Evolutionary conservation across 2,329 filamentous ascomycete genomes (phyloP).

Genomic region (Colletotrichum graminicola): DNA sequence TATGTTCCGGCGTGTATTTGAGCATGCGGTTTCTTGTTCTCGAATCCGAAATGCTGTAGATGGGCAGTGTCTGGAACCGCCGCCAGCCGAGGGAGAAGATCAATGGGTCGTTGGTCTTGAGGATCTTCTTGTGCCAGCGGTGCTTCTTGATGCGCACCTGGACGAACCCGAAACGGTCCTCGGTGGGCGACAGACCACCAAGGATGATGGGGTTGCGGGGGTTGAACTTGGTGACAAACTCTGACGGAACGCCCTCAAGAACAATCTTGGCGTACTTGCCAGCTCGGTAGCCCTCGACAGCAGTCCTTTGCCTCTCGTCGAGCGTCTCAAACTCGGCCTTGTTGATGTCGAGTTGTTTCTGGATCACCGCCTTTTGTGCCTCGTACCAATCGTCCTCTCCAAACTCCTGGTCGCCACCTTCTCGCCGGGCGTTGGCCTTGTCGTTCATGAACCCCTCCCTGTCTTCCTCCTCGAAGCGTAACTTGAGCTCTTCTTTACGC

Average conservation of each 20-base stretch:
- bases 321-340: constrained; percentile 90
- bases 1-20: constrained; percentile 99
- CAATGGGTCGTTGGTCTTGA: constrained; percentile 97
- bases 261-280: constrained; percentile 95
- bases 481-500: constrained; percentile 92
- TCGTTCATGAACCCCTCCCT: constrained; percentile 95
- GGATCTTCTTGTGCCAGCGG: constrained; percentile 98
- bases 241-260: constrained; percentile 87
- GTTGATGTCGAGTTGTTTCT: constrained; percentile 98
- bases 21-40: constrained; percentile 96
- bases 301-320: constrained; percentile 83
- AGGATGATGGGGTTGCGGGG: constrained; percentile 86
- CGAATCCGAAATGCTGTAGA: constrained; percentile 96
- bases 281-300: constrained; percentile 90
- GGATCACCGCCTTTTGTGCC: constrained; percentile 90
- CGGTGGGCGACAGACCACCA: constrained; percentile 91
- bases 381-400: constrained; percentile 99
- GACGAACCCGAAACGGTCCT: constrained; percentile 95
- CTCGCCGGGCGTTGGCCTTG: constrained; percentile 80
- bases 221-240: constrained; percentile 88
- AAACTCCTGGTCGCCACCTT: constrained; percentile 82
- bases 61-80: constrained; percentile 90
- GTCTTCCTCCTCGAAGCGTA: constrained; percentile 97
- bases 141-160: constrained; percentile 98
- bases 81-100: constrained; percentile 98